Evolutionary conservation across 2,329 filamentous ascomycete genomes (phyloP).

Genomic region (Parastagonospora nodorum): DNA sequence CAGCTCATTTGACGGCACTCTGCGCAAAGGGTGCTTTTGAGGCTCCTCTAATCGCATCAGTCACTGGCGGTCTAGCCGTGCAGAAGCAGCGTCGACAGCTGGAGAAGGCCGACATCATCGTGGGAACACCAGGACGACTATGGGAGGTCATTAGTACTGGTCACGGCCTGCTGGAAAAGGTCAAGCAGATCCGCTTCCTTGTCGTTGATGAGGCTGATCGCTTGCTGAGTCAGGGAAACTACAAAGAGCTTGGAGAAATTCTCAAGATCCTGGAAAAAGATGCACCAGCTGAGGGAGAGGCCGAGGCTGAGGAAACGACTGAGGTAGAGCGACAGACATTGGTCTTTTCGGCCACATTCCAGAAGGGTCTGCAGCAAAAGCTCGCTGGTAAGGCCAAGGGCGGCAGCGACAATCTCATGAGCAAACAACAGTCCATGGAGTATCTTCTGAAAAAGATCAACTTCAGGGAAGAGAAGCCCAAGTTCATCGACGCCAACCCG

Average conservation of each 20-base stretch:
- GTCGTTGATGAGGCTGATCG: slow-evolving; percentile 95
- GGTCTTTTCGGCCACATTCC: slow-evolving; percentile 96
- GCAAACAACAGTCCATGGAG: slow-evolving; percentile 82
- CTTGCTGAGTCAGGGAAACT: slow-evolving; percentile 88
- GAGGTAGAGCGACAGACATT: slow-evolving; percentile 74
- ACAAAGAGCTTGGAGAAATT: slow-evolving; percentile 92
- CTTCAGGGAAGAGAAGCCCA: slow-evolving; percentile 82
- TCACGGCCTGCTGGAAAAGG: slow-evolving; percentile 68
- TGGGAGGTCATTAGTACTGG: slow-evolving; percentile 92
- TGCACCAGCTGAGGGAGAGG: slow-evolving; percentile 55
- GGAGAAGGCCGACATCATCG: slow-evolving; percentile 84
- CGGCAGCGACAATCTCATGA: slow-evolving; percentile 61
- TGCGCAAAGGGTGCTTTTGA: slow-evolving; percentile 69
- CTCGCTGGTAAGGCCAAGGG: slow-evolving; percentile 70
- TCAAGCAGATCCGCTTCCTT: slow-evolving; percentile 78
- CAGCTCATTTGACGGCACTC: slow-evolving; percentile 78
- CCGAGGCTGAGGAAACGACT: slow-evolving; percentile 8
- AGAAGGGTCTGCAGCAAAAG: slow-evolving; percentile 89
- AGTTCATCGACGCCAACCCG: slow-evolving; percentile 91
- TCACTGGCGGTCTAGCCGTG: slow-evolving; percentile 92
- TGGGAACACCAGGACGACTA: slow-evolving; percentile 87
- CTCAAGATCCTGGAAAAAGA: slow-evolving; percentile 76
- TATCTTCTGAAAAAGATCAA: slow-evolving; percentile 89
- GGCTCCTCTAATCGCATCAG: slow-evolving; percentile 70
- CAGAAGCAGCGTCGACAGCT: slow-evolving; percentile 91